A percentile compares a stretch with the other conserved stretches of the same genome.
Conservation (phyloP, 2,329 filamentous ascomycete species). For the Aspergillus sp. region DNA sequence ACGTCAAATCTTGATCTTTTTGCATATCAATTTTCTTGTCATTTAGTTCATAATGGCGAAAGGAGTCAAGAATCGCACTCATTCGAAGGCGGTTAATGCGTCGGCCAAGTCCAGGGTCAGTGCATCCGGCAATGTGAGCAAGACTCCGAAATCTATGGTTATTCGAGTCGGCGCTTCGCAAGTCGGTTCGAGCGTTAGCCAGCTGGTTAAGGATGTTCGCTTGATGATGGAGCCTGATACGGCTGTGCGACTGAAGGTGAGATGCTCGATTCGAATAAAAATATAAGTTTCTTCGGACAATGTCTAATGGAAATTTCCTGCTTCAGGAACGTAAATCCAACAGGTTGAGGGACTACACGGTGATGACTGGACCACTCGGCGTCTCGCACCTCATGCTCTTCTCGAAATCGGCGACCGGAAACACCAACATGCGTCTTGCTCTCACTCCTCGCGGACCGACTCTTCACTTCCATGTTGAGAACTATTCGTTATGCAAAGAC, state of each 20-base stretch:
- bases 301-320: slow-evolving; percentile 3
- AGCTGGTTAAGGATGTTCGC: slow-evolving; percentile 85
- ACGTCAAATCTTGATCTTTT: slow-evolving; percentile 5
- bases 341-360: slow-evolving; percentile 81
- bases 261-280: neutral
- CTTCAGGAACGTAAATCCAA: slow-evolving; percentile 74
- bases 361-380: slow-evolving; percentile 90
- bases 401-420: slow-evolving; percentile 79
- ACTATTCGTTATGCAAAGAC: slow-evolving; percentile 90
- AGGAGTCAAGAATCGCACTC: slow-evolving; percentile 83
- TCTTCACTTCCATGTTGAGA: slow-evolving; percentile 87
- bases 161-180: slow-evolving; percentile 93
- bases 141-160: slow-evolving; percentile 91
- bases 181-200: slow-evolving; percentile 83
- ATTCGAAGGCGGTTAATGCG: slow-evolving; percentile 59
- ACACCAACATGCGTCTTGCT: slow-evolving; percentile 84
- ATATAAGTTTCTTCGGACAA: neutral
- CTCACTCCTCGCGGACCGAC: slow-evolving; percentile 87
- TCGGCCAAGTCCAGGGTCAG: slow-evolving; percentile 48
- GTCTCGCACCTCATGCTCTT: slow-evolving; percentile 91
- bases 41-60: slow-evolving; percentile 58
- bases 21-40: slow-evolving; percentile 3
- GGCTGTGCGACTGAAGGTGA: slow-evolving; percentile 70
- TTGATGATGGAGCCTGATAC: slow-evolving; percentile 95
- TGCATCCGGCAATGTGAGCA: slow-evolving; percentile 53